Evolutionary conservation across 345 rosid species (phyloP), one percentile per base, ranked within the genome.

Genomic region (Turritis glabra): DNA sequence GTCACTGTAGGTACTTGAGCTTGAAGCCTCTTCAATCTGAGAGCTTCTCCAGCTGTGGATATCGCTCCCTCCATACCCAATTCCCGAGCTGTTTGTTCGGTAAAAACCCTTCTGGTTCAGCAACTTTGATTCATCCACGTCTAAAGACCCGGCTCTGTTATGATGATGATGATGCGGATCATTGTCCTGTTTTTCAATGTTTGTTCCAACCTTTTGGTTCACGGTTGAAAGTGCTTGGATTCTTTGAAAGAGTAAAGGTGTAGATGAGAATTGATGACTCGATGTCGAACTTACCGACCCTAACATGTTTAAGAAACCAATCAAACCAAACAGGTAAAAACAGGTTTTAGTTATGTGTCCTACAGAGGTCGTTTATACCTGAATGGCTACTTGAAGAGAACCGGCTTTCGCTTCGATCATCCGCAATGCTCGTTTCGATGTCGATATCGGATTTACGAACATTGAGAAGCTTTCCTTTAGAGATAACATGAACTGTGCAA

Each of bases 401-500:
- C 25, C 81, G 80, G 58, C 64, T 65, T 50, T 79, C 82, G 41
- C 96, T 89, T 25, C 82, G 69, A 5, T 82, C 87, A 67, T 82
- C 95, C 56, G 71, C 87, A 40, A 61, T 71, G 81, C 87, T 88
- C 22, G 76, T 80, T 44, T 73, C 87, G 26, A 82, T 65, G 76
- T 85, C 93, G 40, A 59, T 51, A 73, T 88, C 83, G 22, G 98
- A 87, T 51, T 89, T 90, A 27, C 97, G 88, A 69, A 91, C 79
- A 12, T 91, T 88, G 60, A 81, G 54, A 47, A 91, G 70, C 76
- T 89, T 89, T 65, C 94, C 98, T 79, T 84, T 87, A 2, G 90
- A 89, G 80, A 91, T 80, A 61, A 84, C 85, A 41, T 84, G 90
- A 37, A 93, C 87, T 0, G 89, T 85, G 59, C 98, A 93, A 69